phyloP scores from a whole-genome alignment of 495 filamentous ascomycete genomes.

The Xylaria curta region DNA sequence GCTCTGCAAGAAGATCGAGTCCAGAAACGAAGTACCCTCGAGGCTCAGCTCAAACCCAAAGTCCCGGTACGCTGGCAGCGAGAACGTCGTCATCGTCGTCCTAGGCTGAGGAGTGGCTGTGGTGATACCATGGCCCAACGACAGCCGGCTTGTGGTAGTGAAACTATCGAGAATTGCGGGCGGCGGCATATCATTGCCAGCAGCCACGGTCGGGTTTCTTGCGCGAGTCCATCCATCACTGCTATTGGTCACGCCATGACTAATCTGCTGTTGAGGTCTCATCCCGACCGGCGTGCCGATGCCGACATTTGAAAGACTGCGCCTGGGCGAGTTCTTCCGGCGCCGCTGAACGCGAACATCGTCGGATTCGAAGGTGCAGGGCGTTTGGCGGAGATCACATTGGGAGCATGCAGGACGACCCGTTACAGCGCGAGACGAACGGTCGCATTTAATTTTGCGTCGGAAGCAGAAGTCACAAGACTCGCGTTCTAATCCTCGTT shows the following conservation, averaged over 20 bases:
- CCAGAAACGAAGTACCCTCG: slow-evolving; percentile 21
- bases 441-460: slow-evolving; percentile 23
- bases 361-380: slow-evolving; percentile 19
- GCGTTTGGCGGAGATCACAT: slow-evolving; percentile 18
- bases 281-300: not conserved
- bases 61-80: not conserved
- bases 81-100: not conserved
- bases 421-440: slow-evolving; percentile 3
- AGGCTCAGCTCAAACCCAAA: slow-evolving; percentile 12
- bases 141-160: not conserved
- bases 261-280: not conserved
- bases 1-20: slow-evolving; percentile 22
- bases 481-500: slow-evolving; percentile 20
- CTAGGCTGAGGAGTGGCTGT: not conserved
- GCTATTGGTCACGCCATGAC: not conserved
- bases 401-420: slow-evolving; percentile 11
- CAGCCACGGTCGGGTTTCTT: not conserved
- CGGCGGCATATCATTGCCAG: not conserved
- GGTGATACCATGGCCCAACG: not conserved
- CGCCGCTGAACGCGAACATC: slow-evolving; percentile 11
- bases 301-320: not conserved
- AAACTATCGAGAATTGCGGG: not conserved
- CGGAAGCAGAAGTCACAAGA: slow-evolving; percentile 24
- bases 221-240: not conserved
- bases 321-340: slow-evolving; percentile 5